A percentile compares a stretch with the other conserved stretches of the same genome.
phyloP scores from a whole-genome alignment of 2,329 filamentous ascomycete genomes.

The Colletotrichum sp. region DNA sequence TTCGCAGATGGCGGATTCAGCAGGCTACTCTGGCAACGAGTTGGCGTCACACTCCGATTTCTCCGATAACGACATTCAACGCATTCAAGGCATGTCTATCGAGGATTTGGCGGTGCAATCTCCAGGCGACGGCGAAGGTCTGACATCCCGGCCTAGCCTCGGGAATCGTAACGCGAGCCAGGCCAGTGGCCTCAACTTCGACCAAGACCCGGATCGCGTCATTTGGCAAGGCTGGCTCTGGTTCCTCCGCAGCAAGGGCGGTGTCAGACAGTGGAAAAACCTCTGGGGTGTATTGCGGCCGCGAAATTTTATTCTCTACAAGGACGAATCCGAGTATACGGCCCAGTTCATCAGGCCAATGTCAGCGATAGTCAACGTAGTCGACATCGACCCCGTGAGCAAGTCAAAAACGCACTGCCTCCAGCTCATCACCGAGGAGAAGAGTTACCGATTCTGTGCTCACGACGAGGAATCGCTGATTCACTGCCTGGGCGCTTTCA shows the following conservation, averaged over 20 bases:
- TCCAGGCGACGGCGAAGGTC: slow-evolving; percentile 24
- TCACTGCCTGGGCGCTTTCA: slow-evolving; percentile 87
- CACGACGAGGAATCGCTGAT: slow-evolving; percentile 82
- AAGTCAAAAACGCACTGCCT: slow-evolving; percentile 86
- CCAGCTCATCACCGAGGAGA: slow-evolving; percentile 93
- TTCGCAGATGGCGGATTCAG: slow-evolving; percentile 70
- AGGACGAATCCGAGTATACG: slow-evolving; percentile 89
- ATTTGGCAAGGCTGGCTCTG: slow-evolving; percentile 92
- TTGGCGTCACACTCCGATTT: slow-evolving; percentile 86
- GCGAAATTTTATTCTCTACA: slow-evolving; percentile 87
- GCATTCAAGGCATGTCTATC: slow-evolving; percentile 54
- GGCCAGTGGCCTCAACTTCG: slow-evolving; percentile 58
- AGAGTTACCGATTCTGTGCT: slow-evolving; percentile 78
- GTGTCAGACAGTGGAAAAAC: slow-evolving; percentile 92
- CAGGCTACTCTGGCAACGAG: slow-evolving; percentile 66
- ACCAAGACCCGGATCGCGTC: slow-evolving; percentile 82
- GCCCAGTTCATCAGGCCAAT: slow-evolving; percentile 83
- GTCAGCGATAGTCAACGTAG: slow-evolving; percentile 81
- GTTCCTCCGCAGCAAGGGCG: slow-evolving; percentile 80
- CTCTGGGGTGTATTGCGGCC: slow-evolving; percentile 91
- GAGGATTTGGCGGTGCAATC: slow-evolving; percentile 52
- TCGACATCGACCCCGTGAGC: slow-evolving; percentile 89
- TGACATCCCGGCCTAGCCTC: slow-evolving; percentile 33
- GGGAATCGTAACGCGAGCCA: slow-evolving; percentile 65
- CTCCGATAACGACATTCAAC: slow-evolving; percentile 70